Conservation (phyloP, 2,329 filamentous ascomycete species). For the Ceratocystis cacaofunesta region DNA sequence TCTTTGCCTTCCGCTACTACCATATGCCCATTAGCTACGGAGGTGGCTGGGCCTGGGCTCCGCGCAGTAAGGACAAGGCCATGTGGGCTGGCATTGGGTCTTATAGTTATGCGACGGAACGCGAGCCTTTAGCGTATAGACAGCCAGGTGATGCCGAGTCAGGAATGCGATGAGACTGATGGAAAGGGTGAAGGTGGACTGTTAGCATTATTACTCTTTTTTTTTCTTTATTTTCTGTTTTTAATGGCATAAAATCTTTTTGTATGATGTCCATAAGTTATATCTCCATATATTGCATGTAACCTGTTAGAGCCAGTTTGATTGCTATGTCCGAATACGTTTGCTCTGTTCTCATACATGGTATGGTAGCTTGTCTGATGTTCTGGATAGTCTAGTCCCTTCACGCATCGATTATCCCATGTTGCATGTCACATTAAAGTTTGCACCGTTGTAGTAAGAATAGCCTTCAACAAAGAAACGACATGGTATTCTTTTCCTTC, state of each 20-base stretch:
- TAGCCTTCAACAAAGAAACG: not conserved
- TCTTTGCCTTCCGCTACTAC: constrained; percentile 71
- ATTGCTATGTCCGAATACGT: no score
- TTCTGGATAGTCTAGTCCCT: no score
- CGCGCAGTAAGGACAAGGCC: constrained; percentile 54
- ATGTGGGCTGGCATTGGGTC: constrained; percentile 64
- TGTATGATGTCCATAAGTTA: not conserved
- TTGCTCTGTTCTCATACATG: no score
- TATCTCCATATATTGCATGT: no score
- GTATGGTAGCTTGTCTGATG: no score
- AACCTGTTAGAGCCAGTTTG: no score
- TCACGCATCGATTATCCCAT: no score
- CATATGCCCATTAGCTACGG: constrained; percentile 45
- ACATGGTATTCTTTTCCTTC: not conserved
- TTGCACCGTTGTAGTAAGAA: not conserved
- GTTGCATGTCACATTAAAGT: no score
- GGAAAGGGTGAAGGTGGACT: not conserved
- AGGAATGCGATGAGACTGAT: constrained; percentile 1
- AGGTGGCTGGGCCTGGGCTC: constrained; percentile 80
- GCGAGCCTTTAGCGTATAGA: constrained; percentile 18
- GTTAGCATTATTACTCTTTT: not conserved
- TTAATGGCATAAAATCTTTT: not conserved
- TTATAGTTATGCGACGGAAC: constrained; percentile 38
- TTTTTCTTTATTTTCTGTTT: not conserved
- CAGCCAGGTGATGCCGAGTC: constrained; percentile 10